Base-by-base conservation (phyloP, 495 filamentous ascomycete species). In the Cercophora newfieldiana region DNA sequence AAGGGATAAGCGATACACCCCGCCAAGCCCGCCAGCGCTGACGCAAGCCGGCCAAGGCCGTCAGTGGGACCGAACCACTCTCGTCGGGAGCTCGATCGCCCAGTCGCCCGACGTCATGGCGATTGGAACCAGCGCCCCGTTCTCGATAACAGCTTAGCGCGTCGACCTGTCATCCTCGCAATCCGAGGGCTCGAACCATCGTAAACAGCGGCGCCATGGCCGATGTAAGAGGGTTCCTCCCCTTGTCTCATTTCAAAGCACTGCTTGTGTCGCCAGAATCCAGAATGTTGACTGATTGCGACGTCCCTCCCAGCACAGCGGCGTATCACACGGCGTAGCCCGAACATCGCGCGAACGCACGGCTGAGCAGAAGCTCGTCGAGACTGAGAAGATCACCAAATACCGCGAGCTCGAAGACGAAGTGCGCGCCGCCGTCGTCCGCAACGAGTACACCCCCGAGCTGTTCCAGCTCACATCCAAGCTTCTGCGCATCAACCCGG, bases 401-500 rank as follows among this genome's bases (percentile, higher is more conserved):
- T 99, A 99, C 79, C 85, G 85, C 66, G 79, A 85, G 3, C 81
- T 97, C 22, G 90, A 92, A 61, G 82, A 84, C 44, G 73, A 82
- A 12, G 86, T 97, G 18, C 85, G 87, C 25, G 68, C 78, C 5
- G 86, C 85, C 79, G 89, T 91, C 29, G 53, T 67, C 1, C 51
- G 69, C 4, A 68, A 89, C 84, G 83, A 89, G 70, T 91, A 88
- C 80, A 86, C 86, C 44, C 67, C 79, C 49, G 84, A 89, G 57
- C 86, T 89, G 24, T 84, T 97, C 70, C 79, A 86, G 61, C 84
- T 92, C 66, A 96, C 92, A 30, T 89, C 92, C 19, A 87, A 88
- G 61, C 86, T 99, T 59, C 83, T 99, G 59, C 87, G 83, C 33
- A 85, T 86, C 69, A 99, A 99, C 79, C 96, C 95, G 12, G 95